Conservation (phyloP, 2,329 filamentous ascomycete genomes). For the Fusarium transvaalense region DNA sequence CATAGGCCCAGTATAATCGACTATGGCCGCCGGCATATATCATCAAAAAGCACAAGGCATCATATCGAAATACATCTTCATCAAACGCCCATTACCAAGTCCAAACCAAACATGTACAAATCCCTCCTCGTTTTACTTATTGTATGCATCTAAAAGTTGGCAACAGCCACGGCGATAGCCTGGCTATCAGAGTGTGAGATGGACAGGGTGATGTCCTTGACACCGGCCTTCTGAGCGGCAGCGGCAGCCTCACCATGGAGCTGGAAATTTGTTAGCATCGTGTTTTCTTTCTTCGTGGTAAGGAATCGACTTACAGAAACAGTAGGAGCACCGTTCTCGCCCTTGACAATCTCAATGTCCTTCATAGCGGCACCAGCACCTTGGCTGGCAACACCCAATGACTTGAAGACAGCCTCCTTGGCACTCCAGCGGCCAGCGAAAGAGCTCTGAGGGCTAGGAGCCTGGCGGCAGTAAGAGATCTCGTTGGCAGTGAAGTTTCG, state of each 20-base stretch:
- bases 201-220: conserved; percentile 90
- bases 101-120: conserved; percentile 38
- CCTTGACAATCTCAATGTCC: conserved; percentile 92
- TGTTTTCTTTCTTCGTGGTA: background rate
- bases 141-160: conserved; percentile 71
- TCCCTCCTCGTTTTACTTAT: conserved; percentile 11
- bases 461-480: conserved; percentile 86
- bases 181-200: conserved; percentile 97
- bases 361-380: conserved; percentile 90
- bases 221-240: conserved; percentile 86
- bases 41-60: conserved; percentile 41
- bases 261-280: conserved; percentile 65
- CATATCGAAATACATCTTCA: conserved; percentile 47
- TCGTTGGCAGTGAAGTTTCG: conserved; percentile 92
- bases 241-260: conserved; percentile 86
- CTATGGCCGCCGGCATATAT: conserved; percentile 36
- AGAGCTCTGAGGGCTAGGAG: conserved; percentile 84
- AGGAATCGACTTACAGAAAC: conserved; percentile 77
- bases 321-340: conserved; percentile 83
- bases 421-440: conserved; percentile 97
- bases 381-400: conserved; percentile 85
- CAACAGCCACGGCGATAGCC: conserved; percentile 92
- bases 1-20: conserved; percentile 24
- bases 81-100: conserved; percentile 45
- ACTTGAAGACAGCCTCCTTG: conserved; percentile 99